These are phyloP conservation scores for Luzula sylvatica DNA, from an alignment of 176 grass and related monocot species.

Conservation along the genomic window DNA sequence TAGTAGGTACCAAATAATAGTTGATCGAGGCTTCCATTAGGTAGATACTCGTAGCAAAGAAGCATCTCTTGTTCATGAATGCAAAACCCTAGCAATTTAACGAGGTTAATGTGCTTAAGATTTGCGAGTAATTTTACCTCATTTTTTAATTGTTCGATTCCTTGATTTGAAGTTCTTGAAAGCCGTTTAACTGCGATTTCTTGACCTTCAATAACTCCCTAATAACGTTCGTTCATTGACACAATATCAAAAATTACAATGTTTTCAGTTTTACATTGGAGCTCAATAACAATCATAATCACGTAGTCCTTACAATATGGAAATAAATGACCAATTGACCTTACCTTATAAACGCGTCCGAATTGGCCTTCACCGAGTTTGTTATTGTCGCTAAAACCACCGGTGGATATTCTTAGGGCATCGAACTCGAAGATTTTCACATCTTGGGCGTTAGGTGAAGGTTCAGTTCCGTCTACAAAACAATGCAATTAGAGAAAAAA, in stretches of 20 bases:
- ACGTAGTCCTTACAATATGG: too few relatives aligned
- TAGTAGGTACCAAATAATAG: not conserved
- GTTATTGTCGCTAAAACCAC: not conserved
- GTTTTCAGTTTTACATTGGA: not conserved
- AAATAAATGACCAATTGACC: not conserved
- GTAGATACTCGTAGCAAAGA: constrained; percentile 2
- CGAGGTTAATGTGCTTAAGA: not conserved
- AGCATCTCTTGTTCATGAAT: not conserved
- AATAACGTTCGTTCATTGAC: not conserved
- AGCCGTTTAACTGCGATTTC: not conserved
- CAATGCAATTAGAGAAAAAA: too few relatives aligned
- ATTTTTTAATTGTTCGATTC: not conserved
- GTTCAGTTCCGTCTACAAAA: too few relatives aligned
- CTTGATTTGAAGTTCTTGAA: not conserved
- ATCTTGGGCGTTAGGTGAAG: not conserved
- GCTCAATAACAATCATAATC: not conserved
- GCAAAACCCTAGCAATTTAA: constrained; percentile 1
- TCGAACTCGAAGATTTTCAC: not conserved
- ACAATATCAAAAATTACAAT: not conserved
- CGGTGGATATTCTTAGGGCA: not conserved
- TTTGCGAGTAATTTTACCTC: not conserved
- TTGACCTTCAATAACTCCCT: not conserved
- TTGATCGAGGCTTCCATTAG: not conserved
- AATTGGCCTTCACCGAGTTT: not conserved
- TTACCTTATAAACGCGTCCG: constrained; percentile 1